Percentiles rank a stretch among this genome's conserved stretches.
phyloP scores from a whole-genome alignment of 2,329 filamentous ascomycete genomes.

The Ophiostoma australiae region DNA sequence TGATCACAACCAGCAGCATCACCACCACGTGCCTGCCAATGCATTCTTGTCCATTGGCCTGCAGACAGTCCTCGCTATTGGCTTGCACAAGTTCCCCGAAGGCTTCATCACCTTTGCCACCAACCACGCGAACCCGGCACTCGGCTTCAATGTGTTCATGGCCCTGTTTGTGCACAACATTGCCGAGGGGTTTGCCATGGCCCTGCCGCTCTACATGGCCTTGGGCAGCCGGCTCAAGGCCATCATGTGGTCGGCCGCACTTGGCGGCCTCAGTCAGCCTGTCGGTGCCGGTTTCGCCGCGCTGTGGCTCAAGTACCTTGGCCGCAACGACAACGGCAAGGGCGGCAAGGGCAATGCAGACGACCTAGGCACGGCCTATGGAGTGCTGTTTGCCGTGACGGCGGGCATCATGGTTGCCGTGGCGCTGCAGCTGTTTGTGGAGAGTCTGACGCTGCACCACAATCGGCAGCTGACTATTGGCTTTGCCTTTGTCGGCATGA shows the following conservation, averaged over 20 bases:
- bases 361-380: slow-evolving; percentile 59
- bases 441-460: slow-evolving; percentile 78
- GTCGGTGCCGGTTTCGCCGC: slow-evolving; percentile 79
- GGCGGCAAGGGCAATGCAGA: slow-evolving; percentile 37
- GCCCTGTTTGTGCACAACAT: slow-evolving; percentile 98
- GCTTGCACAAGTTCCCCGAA: slow-evolving; percentile 90
- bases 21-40: slow-evolving; percentile 93
- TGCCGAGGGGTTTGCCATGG: slow-evolving; percentile 92
- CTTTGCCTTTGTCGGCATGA: slow-evolving; percentile 84
- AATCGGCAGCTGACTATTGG: slow-evolving; percentile 69
- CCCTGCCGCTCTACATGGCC: slow-evolving; percentile 86
- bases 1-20: slow-evolving; percentile 48
- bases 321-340: slow-evolving; percentile 44
- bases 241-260: slow-evolving; percentile 74
- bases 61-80: slow-evolving; percentile 91
- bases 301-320: slow-evolving; percentile 73
- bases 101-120: slow-evolving; percentile 89
- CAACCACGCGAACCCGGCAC: slow-evolving; percentile 85
- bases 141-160: slow-evolving; percentile 90
- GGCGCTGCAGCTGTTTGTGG: slow-evolving; percentile 79
- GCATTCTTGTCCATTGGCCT: slow-evolving; percentile 92
- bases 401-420: slow-evolving; percentile 96
- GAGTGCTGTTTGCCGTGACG: slow-evolving; percentile 79
- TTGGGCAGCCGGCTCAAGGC: slow-evolving; percentile 74
- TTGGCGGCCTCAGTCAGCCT: slow-evolving; percentile 85